A percentile compares a stretch with the other conserved stretches of the same genome.
These are phyloP conservation scores for Podaxis pistillaris DNA, from an alignment of 768 basidiomycete species.

Conservation along the genomic window DNA sequence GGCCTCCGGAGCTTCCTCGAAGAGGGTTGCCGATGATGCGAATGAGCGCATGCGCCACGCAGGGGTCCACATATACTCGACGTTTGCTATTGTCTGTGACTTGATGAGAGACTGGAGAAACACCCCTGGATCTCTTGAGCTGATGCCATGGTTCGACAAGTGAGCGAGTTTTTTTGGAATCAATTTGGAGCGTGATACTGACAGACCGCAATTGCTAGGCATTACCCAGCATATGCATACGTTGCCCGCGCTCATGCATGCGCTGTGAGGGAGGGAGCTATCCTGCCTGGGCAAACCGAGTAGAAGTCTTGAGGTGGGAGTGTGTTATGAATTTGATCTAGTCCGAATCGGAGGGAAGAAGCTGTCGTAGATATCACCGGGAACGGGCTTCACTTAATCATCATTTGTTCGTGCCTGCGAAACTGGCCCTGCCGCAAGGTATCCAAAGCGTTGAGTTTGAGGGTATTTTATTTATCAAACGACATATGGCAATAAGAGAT, in stretches of 20 bases:
- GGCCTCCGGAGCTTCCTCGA: constrained; percentile 41
- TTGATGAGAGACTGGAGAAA: constrained; percentile 53
- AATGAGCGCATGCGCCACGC: constrained; percentile 48
- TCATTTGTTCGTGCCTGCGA: background rate
- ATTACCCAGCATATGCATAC: constrained; percentile 25
- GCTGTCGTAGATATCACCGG: too few species aligned
- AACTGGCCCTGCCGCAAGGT: background rate
- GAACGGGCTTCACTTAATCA: too few species aligned
- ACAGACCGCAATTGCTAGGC: constrained; percentile 15
- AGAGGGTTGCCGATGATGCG: constrained; percentile 39
- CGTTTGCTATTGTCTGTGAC: constrained; percentile 43
- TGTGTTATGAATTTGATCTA: too few species aligned
- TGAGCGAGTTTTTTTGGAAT: constrained; percentile 22
- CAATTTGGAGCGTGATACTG: background rate
- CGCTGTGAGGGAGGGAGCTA: constrained; percentile 21
- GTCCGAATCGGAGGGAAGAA: background rate
- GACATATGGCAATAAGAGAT: too few species aligned
- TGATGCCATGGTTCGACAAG: constrained; percentile 46
- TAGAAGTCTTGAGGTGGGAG: constrained; percentile 5
- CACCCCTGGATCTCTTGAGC: constrained; percentile 39
- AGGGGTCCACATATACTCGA: constrained; percentile 43
- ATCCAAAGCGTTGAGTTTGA: background rate
- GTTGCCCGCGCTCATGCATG: constrained; percentile 27
- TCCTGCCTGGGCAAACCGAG: constrained; percentile 22
- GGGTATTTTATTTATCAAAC: background rate